These are phyloP conservation scores for Aspergillus unguis DNA, from an alignment of 2,329 filamentous ascomycete species.

Conservation along the genomic window DNA sequence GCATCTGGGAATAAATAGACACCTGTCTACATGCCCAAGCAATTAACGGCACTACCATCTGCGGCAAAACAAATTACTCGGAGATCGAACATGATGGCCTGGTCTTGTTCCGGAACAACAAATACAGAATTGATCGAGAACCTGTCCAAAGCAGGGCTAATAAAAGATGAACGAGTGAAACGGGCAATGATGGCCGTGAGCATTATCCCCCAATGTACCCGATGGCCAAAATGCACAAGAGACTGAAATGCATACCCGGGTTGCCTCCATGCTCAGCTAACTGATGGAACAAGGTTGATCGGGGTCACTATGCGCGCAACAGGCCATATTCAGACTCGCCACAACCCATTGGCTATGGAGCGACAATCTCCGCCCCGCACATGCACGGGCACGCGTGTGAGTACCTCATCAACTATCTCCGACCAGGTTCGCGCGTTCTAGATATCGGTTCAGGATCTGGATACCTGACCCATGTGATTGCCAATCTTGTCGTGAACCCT, in stretches of 20 bases:
- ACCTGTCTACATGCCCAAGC: background rate
- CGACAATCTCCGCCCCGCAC: constrained; percentile 70
- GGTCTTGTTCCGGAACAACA: constrained; percentile 73
- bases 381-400: constrained; percentile 68
- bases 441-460: constrained; percentile 75
- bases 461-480: constrained; percentile 85
- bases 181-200: constrained; percentile 73
- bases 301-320: constrained; percentile 73
- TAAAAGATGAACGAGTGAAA: constrained; percentile 68
- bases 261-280: constrained; percentile 8
- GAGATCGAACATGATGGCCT: constrained; percentile 65
- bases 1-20: background rate
- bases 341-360: constrained; percentile 63
- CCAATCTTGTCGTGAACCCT: constrained; percentile 60
- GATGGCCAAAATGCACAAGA: no score
- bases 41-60: background rate
- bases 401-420: constrained; percentile 57
- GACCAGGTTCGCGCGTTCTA: constrained; percentile 57
- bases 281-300: constrained; percentile 64
- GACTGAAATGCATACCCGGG: no score
- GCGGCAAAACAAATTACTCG: constrained; percentile 4
- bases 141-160: constrained; percentile 67
- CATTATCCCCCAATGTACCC: background rate
- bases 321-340: constrained; percentile 71
- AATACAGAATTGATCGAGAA: constrained; percentile 78